phyloP scores from a whole-genome alignment of 176 grass and related monocot species.

The Themeda triandra region DNA sequence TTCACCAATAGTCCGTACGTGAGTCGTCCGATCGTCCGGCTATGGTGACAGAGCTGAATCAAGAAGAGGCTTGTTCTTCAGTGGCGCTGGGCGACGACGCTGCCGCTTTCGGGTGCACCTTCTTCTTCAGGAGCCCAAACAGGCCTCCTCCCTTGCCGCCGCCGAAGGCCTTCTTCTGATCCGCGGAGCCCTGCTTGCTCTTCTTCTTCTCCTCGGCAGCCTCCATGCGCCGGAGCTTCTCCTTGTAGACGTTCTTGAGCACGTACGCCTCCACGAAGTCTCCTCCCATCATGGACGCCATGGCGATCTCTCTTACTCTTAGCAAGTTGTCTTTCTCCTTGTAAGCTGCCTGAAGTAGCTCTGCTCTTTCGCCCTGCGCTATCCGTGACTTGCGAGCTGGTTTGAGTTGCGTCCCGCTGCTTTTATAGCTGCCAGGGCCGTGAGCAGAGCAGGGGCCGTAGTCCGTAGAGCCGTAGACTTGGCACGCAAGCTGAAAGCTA shows the following conservation, averaged over 20 bases:
- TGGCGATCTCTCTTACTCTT: too few relatives aligned
- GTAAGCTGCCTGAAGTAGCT: background rate
- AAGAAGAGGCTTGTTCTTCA: too few relatives aligned
- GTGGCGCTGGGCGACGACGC: too few relatives aligned
- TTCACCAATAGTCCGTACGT: too few relatives aligned
- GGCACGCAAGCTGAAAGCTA: slow-evolving; percentile 17
- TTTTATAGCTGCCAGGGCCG: slow-evolving; percentile 2
- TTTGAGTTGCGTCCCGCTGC: background rate
- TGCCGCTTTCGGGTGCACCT: too few relatives aligned
- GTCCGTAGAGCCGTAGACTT: background rate
- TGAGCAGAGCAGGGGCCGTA: background rate
- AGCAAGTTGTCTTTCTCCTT: too few relatives aligned
- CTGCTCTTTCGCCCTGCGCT: background rate
- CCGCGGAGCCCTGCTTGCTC: background rate
- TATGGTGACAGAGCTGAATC: too few relatives aligned
- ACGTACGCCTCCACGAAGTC: slow-evolving; percentile 60
- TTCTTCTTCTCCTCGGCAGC: background rate
- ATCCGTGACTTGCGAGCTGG: background rate
- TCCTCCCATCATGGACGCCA: slow-evolving; percentile 42
- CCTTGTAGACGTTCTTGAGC: slow-evolving; percentile 51
- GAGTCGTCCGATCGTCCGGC: too few relatives aligned
- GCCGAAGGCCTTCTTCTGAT: background rate
- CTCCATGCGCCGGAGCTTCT: slow-evolving; percentile 43
- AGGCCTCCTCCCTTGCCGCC: background rate
- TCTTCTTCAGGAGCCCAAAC: background rate